Evolutionary conservation across 176 grass and related monocot species (phyloP).

Genomic region (Otatea glauca): DNA sequence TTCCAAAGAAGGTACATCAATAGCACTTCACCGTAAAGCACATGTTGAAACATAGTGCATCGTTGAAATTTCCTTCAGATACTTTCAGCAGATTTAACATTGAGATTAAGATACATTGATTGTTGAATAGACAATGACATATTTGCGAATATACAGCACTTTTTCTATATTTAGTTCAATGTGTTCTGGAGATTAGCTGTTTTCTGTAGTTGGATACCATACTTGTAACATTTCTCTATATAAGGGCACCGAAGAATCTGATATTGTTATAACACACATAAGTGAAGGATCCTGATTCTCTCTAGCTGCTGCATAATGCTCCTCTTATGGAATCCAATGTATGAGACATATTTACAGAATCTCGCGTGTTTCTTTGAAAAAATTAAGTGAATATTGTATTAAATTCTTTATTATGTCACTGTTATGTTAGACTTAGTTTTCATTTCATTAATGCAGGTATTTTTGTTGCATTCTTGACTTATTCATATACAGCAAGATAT

Average conservation of each 20-base stretch:
- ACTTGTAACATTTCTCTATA: neutral
- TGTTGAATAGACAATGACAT: neutral
- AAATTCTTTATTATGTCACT: neutral
- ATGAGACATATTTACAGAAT: neutral
- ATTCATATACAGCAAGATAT: conserved; percentile 25
- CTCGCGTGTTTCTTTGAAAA: neutral
- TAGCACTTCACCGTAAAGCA: conserved; percentile 21
- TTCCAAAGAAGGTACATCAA: conserved; percentile 12
- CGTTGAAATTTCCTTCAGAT: neutral
- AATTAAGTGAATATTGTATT: neutral
- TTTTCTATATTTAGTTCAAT: neutral
- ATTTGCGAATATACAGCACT: neutral
- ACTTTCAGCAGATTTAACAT: conserved; percentile 22
- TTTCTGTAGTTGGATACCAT: neutral
- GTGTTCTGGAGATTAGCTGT: neutral
- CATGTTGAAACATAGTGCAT: neutral
- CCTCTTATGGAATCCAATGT: neutral
- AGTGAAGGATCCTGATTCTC: neutral
- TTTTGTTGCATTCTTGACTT: neutral
- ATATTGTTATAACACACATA: neutral
- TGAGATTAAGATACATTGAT: neutral
- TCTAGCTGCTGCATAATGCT: neutral
- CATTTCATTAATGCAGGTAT: neutral
- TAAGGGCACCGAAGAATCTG: neutral
- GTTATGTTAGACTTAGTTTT: conserved; percentile 11